Evolutionary conservation across 257 asterid species (phyloP).

Genomic region (Coffea canephora): DNA sequence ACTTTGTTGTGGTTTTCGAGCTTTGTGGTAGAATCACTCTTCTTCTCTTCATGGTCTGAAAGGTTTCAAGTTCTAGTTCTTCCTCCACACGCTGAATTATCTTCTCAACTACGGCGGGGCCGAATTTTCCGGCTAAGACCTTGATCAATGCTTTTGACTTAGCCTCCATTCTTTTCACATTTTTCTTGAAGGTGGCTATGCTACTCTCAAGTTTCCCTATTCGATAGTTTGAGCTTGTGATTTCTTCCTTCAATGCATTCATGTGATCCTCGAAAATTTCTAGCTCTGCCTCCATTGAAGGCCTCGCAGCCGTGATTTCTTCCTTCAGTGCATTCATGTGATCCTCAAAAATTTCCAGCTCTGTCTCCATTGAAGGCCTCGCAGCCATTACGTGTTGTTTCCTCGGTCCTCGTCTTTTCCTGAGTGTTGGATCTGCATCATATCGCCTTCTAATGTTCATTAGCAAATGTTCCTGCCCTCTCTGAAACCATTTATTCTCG

Average conservation of each 20-base stretch:
- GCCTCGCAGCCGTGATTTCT: constrained; percentile 21
- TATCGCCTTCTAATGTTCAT: constrained; percentile 7
- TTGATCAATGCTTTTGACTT: constrained; percentile 11
- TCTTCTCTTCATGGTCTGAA: constrained; percentile 7
- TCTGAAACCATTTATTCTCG: too few relatives aligned
- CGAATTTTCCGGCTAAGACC: constrained; percentile 26
- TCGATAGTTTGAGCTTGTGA: constrained; percentile 30
- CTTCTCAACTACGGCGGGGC: constrained; percentile 9
- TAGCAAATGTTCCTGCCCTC: too few relatives aligned
- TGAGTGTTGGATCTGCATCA: not conserved
- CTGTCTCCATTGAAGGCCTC: constrained; percentile 3
- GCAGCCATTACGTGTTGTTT: not conserved
- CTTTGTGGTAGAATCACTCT: constrained; percentile 10
- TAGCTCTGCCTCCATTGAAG: constrained; percentile 11
- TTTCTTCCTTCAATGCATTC: constrained; percentile 26
- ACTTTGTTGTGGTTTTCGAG: not conserved
- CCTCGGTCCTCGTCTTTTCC: not conserved
- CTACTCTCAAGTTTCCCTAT: constrained; percentile 25
- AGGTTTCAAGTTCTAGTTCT: constrained; percentile 2
- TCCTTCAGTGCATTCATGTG: constrained; percentile 16
- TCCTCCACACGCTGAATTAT: constrained; percentile 1
- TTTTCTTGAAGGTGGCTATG: constrained; percentile 18
- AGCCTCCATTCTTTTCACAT: constrained; percentile 8
- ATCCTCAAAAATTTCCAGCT: constrained; percentile 17
- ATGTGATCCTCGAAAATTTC: constrained; percentile 19